Conservation (phyloP, 2,329 filamentous ascomycete genomes). For the Neofusicoccum sp. region DNA sequence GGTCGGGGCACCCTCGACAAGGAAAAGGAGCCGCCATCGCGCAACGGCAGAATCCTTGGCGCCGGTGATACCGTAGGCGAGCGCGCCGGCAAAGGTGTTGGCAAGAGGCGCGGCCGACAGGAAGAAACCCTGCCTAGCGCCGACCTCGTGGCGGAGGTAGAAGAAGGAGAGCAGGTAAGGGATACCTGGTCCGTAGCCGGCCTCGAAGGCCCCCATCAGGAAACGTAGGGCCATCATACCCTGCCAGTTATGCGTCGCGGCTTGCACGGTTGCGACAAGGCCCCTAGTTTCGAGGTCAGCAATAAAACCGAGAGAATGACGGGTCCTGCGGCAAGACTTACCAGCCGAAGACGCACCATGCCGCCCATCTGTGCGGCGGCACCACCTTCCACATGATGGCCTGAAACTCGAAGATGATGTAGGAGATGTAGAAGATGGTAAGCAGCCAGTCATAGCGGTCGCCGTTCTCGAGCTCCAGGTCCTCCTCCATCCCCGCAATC, state of each 20-base stretch:
- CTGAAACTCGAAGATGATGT: constrained; percentile 41
- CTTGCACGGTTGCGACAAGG: constrained; percentile 36
- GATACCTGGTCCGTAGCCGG: constrained; percentile 47
- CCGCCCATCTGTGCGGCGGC: constrained; percentile 40
- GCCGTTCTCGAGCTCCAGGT: constrained; percentile 31
- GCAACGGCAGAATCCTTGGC: constrained; percentile 45
- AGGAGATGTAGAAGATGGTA: constrained; percentile 43
- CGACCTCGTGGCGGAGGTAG: constrained; percentile 60
- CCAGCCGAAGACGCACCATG: constrained; percentile 39
- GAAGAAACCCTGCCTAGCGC: constrained; percentile 60
- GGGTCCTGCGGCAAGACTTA: constrained; percentile 3
- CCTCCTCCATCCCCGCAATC: constrained; percentile 43
- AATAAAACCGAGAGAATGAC: background rate
- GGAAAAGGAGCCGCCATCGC: constrained; percentile 63
- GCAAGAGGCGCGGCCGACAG: constrained; percentile 65
- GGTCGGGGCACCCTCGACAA: constrained; percentile 50
- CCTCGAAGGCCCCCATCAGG: constrained; percentile 46
- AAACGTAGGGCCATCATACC: constrained; percentile 40
- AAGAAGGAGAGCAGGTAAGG: constrained; percentile 60
- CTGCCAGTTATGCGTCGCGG: constrained; percentile 33
- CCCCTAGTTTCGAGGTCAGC: constrained; percentile 23
- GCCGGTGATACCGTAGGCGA: constrained; percentile 56
- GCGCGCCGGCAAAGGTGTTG: constrained; percentile 74
- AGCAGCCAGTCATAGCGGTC: constrained; percentile 39
- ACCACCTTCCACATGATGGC: constrained; percentile 42